Conservation (phyloP, 176 grass and related monocot species). For the Juncus inflexus region DNA sequence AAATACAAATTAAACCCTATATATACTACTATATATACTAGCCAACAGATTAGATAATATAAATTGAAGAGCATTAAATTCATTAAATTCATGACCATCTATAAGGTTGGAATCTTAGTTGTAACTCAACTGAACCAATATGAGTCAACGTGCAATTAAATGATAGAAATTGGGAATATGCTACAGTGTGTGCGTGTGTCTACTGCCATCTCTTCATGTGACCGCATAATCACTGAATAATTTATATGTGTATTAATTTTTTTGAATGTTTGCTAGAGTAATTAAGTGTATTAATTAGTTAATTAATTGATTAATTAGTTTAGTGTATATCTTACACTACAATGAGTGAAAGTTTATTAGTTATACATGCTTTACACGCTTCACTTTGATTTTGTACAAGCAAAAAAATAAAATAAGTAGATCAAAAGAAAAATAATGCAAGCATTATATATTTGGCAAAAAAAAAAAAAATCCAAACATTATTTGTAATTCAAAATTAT, state of each 20-base stretch:
- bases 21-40: background rate
- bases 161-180: slow-evolving; percentile 31
- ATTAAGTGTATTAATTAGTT: no score
- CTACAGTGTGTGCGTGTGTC: slow-evolving; percentile 29
- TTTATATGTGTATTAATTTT: no score
- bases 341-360: no score
- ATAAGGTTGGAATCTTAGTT: slow-evolving; percentile 41
- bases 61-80: slow-evolving; percentile 54
- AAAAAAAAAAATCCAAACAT: no score
- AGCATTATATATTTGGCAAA: no score
- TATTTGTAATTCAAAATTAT: no score
- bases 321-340: no score
- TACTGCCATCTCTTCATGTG: slow-evolving; percentile 16
- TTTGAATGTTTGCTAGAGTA: no score
- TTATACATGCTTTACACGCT: no score
- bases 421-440: no score
- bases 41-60: slow-evolving; percentile 13
- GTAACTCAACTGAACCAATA: slow-evolving; percentile 40
- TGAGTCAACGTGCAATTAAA: slow-evolving; percentile 44
- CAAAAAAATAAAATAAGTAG: background rate
- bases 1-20: background rate
- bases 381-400: no score
- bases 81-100: slow-evolving; percentile 24
- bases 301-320: no score
- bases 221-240: background rate